Evolutionary conservation across 106 monocot genomes (phyloP).

Genomic region (Xerophyta viscosa): DNA sequence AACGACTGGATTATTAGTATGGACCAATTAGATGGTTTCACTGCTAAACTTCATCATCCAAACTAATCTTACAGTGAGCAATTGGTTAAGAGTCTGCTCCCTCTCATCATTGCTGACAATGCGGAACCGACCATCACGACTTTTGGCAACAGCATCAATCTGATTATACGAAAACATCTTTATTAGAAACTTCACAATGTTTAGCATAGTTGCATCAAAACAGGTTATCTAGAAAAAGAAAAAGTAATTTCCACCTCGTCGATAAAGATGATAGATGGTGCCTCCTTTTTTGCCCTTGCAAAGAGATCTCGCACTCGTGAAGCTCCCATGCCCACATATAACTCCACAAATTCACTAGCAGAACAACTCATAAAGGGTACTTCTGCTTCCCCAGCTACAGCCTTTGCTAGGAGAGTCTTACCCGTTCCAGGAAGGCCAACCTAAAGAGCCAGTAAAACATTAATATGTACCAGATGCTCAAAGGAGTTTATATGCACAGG

Average conservation of each 20-base stretch:
- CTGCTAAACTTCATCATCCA: background rate
- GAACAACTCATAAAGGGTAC: conserved; percentile 99
- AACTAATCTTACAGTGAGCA: conserved; percentile 73
- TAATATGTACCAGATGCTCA: background rate
- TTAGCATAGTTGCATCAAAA: too few relatives aligned
- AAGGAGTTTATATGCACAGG: background rate
- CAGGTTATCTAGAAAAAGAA: too few relatives aligned
- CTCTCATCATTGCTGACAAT: conserved; percentile 99
- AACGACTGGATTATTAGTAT: background rate
- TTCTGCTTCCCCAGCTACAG: conserved; percentile 98
- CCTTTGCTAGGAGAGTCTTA: conserved; percentile 95
- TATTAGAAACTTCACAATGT: background rate
- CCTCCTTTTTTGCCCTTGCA: conserved; percentile 94
- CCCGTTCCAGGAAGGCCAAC: conserved; percentile 99
- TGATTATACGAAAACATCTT: conserved; percentile 19
- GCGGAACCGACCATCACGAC: conserved; percentile 92
- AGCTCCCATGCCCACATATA: conserved; percentile 99
- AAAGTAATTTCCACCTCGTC: conserved; percentile 57
- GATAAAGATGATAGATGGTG: conserved; percentile 97
- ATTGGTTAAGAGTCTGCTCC: conserved; percentile 94
- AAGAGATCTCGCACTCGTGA: conserved; percentile 95
- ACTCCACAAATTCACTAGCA: conserved; percentile 97
- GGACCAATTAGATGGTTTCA: background rate
- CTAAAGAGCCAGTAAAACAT: conserved; percentile 25
- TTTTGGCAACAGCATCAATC: conserved; percentile 99